Evolutionary conservation across 768 basidiomycete species (phyloP).

Genomic region (Dacryopinax spathularia): DNA sequence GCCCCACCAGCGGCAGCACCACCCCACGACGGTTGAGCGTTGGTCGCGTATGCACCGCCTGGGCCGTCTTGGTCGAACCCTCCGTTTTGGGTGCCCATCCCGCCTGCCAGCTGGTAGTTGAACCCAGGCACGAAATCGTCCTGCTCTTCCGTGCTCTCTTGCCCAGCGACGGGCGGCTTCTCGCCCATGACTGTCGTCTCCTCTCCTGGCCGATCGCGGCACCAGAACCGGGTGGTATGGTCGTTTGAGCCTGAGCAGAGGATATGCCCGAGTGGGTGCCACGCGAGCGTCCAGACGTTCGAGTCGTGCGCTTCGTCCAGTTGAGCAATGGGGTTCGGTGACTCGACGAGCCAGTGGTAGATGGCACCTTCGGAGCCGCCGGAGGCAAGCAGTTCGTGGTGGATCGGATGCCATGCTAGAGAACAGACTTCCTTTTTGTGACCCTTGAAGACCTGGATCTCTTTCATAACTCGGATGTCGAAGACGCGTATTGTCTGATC

Average conservation of each 20-base stretch:
- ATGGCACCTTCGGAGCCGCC: slow-evolving; percentile 92
- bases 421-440: slow-evolving; percentile 99
- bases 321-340: slow-evolving; percentile 41
- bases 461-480: slow-evolving; percentile 96
- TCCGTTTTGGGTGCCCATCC: slow-evolving; percentile 5
- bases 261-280: slow-evolving; percentile 90
- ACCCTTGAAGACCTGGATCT: slow-evolving; percentile 78
- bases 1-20: slow-evolving; percentile 22
- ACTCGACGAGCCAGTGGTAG: slow-evolving; percentile 81
- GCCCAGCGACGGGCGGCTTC: slow-evolving; percentile 63
- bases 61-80: neutral
- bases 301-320: slow-evolving; percentile 97
- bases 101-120: slow-evolving; percentile 7
- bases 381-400: slow-evolving; percentile 70
- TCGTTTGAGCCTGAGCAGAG: slow-evolving; percentile 93
- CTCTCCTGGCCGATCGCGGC: slow-evolving; percentile 78
- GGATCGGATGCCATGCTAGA: slow-evolving; percentile 89
- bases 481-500: slow-evolving; percentile 93
- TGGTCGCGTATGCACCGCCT: neutral
- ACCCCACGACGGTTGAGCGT: slow-evolving; percentile 19
- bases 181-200: slow-evolving; percentile 46
- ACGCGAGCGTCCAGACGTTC: slow-evolving; percentile 90
- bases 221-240: slow-evolving; percentile 98
- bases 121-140: slow-evolving; percentile 14
- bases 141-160: slow-evolving; percentile 19